Evolutionary conservation across 768 basidiomycete species (phyloP).

Genomic region (Mycena belliarum): DNA sequence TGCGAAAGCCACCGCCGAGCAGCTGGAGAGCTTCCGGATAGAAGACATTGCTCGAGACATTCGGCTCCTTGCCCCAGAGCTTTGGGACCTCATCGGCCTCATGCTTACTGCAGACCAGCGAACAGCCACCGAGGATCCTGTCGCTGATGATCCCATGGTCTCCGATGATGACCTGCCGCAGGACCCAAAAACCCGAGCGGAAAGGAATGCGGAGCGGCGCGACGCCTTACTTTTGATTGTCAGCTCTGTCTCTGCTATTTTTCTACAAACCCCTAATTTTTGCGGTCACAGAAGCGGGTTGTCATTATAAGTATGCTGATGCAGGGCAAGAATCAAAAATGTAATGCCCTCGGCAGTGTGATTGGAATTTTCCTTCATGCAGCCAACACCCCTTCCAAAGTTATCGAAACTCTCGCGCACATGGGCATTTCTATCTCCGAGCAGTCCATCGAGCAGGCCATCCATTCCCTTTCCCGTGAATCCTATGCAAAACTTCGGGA

Average conservation of each 20-base stretch:
- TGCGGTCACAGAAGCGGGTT: conserved; percentile 6
- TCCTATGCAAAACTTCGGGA: conserved; percentile 15
- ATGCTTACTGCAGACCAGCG: conserved; percentile 3
- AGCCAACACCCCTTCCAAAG: conserved; percentile 26
- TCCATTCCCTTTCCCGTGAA: conserved; percentile 28
- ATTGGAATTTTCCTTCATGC: conserved; percentile 27
- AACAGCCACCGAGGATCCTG: no score
- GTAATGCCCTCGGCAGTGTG: conserved; percentile 22
- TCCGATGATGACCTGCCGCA: background rate
- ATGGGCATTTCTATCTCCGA: conserved; percentile 31
- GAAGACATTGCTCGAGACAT: conserved; percentile 16
- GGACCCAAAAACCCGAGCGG: background rate
- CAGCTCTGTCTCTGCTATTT: background rate
- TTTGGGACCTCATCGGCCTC: conserved; percentile 14
- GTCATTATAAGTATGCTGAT: conserved; percentile 22
- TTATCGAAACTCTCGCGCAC: conserved; percentile 31
- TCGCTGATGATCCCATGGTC: background rate
- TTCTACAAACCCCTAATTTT: background rate
- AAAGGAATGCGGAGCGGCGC: background rate
- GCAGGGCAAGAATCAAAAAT: conserved; percentile 21
- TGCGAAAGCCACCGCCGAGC: background rate
- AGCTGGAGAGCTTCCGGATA: conserved; percentile 16
- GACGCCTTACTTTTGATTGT: conserved; percentile 1
- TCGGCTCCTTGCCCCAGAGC: conserved; percentile 2
- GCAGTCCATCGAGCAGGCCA: conserved; percentile 24